Evolutionary conservation across 768 basidiomycete genomes (phyloP), one percentile per base, ranked within the genome.

Genomic region (Amanita polypyramis): DNA sequence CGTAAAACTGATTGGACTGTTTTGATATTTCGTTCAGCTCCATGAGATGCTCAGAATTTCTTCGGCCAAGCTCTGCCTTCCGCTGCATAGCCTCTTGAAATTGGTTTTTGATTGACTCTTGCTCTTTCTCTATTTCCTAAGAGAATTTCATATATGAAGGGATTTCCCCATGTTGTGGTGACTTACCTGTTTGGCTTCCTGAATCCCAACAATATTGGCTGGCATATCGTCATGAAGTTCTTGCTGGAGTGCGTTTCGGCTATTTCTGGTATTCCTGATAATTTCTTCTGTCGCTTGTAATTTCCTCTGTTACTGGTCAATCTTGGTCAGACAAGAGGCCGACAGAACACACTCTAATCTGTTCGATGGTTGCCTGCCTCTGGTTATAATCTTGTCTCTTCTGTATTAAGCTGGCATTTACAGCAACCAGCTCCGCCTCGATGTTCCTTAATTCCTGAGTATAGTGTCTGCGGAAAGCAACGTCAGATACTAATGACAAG

Each of bases 221-320:
- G 85, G 82, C 60, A 83, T 65, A 10, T 85, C 82, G 15, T 85
- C 82, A 49, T 82, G 84, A 10, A 73, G 71, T 52, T 84, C 82
- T 30, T 73, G 65, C 52, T 81, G 75, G 14, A 85, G 58, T 17
- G 63, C 62, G 25, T 58, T 55, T 34, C 75, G 61, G 1, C 52
- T 55, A 5, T 51, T 29, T 58, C 69, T 78, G 25, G 70, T 67
- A 5, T 40, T 40, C 32, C 63, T 55, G 14, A 58, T 35, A 2
- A 51, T 38, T 1, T 55, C 42, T 39, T 67, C 58, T 19, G 67
- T 60, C 2, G 42, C 34, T 37, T 39, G 52, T 23, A 65, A 66
- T 45, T 65, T 55, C 1, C 9, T 47, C 46, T 47, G 12, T 37
- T 14, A 27, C 5, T 10, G 7, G 29, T 39, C 10, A 1, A 19